phyloP scores from a whole-genome alignment of 2,329 filamentous ascomycete genomes.

The Corniculantispora saksenae region DNA sequence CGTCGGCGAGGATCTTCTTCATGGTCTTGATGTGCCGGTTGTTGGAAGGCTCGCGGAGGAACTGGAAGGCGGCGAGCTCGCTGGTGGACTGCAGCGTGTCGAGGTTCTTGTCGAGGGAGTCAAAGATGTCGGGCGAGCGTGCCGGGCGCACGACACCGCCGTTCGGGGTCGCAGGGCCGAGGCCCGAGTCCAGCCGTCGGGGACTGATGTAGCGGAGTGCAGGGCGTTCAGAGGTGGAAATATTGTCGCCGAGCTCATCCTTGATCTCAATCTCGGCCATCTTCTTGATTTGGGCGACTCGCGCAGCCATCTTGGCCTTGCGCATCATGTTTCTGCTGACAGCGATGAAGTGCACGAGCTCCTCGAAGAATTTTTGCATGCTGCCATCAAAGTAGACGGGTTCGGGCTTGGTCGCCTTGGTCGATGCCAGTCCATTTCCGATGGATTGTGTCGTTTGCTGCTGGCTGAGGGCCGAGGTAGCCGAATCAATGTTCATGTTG shows the following conservation, averaged over 20 bases:
- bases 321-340: constrained; percentile 80
- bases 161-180: constrained; percentile 23
- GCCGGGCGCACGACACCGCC: constrained; percentile 21
- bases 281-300: constrained; percentile 65
- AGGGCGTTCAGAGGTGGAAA: constrained; percentile 28
- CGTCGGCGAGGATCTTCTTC: constrained; percentile 62
- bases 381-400: constrained; percentile 86
- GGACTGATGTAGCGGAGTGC: constrained; percentile 42
- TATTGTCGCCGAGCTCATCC: constrained; percentile 47
- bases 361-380: constrained; percentile 80
- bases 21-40: constrained; percentile 73
- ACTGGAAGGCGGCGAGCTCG: constrained; percentile 85
- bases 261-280: constrained; percentile 61
- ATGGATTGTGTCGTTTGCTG: neutral
- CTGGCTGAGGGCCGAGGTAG: neutral
- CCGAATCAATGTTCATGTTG: constrained; percentile 11
- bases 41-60: constrained; percentile 85
- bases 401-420: constrained; percentile 53
- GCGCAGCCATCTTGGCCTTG: constrained; percentile 82
- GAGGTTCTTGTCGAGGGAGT: constrained; percentile 74
- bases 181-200: constrained; percentile 32
- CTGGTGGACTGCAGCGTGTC: constrained; percentile 80
- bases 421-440: neutral
- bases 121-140: constrained; percentile 56
- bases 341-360: constrained; percentile 79